A percentile compares a stretch with the other conserved stretches of the same genome.
phyloP scores from a whole-genome alignment of 768 basidiomycete species.

The Pulveroboletus sp. region DNA sequence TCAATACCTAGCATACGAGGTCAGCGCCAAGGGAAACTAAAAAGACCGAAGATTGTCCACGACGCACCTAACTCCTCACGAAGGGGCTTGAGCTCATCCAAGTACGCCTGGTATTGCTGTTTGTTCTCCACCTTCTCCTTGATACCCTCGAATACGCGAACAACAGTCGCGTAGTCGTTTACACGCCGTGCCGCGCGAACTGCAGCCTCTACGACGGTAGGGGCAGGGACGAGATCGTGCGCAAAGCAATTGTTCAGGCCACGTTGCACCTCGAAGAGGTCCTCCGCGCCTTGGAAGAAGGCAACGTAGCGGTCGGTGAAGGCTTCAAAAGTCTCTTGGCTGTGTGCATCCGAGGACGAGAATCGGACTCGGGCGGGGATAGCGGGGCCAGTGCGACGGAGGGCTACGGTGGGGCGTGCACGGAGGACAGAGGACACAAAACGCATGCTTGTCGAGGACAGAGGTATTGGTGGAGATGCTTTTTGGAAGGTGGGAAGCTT shows the following conservation, averaged over 20 bases:
- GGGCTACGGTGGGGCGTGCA: constrained; percentile 45
- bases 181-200: constrained; percentile 85
- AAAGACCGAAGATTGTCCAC: neutral
- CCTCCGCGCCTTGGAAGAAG: constrained; percentile 91
- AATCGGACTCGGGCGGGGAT: constrained; percentile 35
- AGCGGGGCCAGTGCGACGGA: constrained; percentile 42
- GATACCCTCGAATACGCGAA: constrained; percentile 93
- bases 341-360: constrained; percentile 56
- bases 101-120: constrained; percentile 88
- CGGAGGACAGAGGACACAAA: constrained; percentile 62
- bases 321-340: constrained; percentile 88
- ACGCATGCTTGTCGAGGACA: constrained; percentile 44
- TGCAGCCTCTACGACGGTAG: constrained; percentile 81
- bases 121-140: constrained; percentile 98
- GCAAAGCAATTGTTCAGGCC: constrained; percentile 99
- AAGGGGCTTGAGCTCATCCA: constrained; percentile 84
- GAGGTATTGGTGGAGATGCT: neutral
- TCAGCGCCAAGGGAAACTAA: neutral
- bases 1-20: constrained; percentile 42
- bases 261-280: constrained; percentile 98
- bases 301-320: constrained; percentile 91
- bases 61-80: constrained; percentile 85
- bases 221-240: constrained; percentile 90
- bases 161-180: constrained; percentile 96
- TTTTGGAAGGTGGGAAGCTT: constrained; percentile 13